Evolutionary conservation across 2,329 filamentous ascomycete genomes (phyloP).

Genomic region (Clonostachys solani): DNA sequence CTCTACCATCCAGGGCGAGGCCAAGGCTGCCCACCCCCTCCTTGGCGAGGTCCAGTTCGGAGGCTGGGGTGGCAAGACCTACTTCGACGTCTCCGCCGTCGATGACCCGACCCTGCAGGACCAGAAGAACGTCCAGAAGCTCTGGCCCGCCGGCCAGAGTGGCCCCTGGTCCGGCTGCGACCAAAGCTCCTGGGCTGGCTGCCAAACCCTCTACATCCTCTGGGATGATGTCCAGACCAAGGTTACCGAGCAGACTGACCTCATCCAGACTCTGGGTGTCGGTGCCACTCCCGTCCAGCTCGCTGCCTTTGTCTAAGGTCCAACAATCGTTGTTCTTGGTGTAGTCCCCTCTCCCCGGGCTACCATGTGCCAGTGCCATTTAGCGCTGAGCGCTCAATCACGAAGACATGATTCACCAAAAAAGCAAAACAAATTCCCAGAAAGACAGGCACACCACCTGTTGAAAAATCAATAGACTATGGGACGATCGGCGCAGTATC

Average conservation of each 20-base stretch:
- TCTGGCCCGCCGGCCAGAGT: constrained; percentile 37
- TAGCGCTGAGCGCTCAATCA: too few relatives aligned
- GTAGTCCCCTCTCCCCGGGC: too few relatives aligned
- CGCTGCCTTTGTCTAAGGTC: too few relatives aligned
- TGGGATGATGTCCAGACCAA: constrained; percentile 53
- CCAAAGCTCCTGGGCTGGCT: constrained; percentile 33
- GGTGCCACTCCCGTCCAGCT: constrained; percentile 14
- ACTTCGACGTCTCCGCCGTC: constrained; percentile 57
- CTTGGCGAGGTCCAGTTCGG: constrained; percentile 47
- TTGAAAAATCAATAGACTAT: too few relatives aligned
- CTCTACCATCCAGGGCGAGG: constrained; percentile 37
- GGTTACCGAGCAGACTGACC: constrained; percentile 37
- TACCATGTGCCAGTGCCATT: too few relatives aligned
- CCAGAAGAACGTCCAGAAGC: constrained; percentile 46
- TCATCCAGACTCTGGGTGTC: constrained; percentile 45
- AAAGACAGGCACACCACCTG: too few relatives aligned
- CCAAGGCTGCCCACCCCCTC: constrained; percentile 39
- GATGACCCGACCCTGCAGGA: constrained; percentile 38
- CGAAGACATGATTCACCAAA: too few relatives aligned
- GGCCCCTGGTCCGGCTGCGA: constrained; percentile 44
- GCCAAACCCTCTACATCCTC: constrained; percentile 48
- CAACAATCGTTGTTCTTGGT: too few relatives aligned
- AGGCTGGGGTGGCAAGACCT: constrained; percentile 42
- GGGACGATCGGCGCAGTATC: too few relatives aligned
- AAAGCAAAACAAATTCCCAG: too few relatives aligned